Evolutionary conservation across 139 green algal species (phyloP), one percentile per base, ranked within the genome.

Genomic region (Penium margaritaceum): DNA sequence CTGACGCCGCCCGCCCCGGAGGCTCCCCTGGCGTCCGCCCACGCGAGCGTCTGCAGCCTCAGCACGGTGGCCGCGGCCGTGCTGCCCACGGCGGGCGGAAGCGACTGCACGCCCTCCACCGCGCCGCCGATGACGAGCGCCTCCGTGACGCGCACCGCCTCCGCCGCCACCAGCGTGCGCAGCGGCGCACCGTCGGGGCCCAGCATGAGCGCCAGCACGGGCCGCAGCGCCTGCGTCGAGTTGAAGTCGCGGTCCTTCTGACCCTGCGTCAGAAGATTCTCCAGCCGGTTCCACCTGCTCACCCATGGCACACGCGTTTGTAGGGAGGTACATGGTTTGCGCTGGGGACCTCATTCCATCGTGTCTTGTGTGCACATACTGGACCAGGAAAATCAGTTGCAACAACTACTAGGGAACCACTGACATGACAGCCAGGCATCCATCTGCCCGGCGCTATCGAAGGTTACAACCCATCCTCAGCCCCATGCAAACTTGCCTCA

Each of bases 261-360:
- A 2, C 70, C 70, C 55, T 77, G 55, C 27, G 32, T 3, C 2
- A 77, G 46, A 2, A 77, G 36, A 6, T 69, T 77, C 55, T 77
- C 70, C 27, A 77, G 70, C 24, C 70, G 55, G 5, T 9, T 32
- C 70, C 70, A 77, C 55, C 70, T 70, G 67, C n/a, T n/a, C n/a
- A n/a, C n/a, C n/a, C n/a, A n/a, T n/a, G n/a, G n/a, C n/a, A n/a
- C n/a, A n/a, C n/a, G n/a, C n/a, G n/a, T n/a, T n/a, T n/a, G n/a
- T n/a, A n/a, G n/a, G n/a, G n/a, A n/a, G n/a, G n/a, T n/a, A n/a
- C n/a, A n/a, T n/a, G n/a, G n/a, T n/a, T n/a, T n/a, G n/a, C n/a
- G n/a, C n/a, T n/a, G n/a, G n/a, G n/a, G n/a, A n/a, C n/a, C n/a
- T n/a, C n/a, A n/a, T n/a, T n/a, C n/a, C n/a, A n/a, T n/a, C n/a